These are phyloP conservation scores for Geotrichum histeridarum DNA, from an alignment of 1,139 yeast species.

Conservation along the genomic window DNA sequence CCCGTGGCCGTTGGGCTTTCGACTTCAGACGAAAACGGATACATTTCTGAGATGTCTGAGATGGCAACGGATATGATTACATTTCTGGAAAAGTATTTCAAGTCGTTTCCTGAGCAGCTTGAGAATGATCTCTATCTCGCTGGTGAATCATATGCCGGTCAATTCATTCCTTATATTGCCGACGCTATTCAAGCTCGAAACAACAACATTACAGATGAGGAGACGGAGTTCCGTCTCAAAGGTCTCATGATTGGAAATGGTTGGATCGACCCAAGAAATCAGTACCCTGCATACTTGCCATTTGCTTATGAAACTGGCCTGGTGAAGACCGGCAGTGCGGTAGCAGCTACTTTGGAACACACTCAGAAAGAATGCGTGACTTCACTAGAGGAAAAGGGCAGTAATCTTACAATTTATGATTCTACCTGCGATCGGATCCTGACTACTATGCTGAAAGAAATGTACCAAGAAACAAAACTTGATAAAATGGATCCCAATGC, in stretches of 20 bases:
- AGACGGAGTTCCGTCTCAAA: constrained; percentile 36
- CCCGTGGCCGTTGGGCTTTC: constrained; percentile 95
- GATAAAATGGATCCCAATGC: constrained; percentile 29
- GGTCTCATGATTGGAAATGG: constrained; percentile 87
- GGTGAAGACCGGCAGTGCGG: constrained; percentile 37
- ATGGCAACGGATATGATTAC: constrained; percentile 54
- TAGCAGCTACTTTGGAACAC: constrained; percentile 33
- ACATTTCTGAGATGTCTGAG: constrained; percentile 53
- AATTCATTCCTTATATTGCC: constrained; percentile 86
- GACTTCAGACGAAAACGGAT: constrained; percentile 45
- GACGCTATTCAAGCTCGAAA: constrained; percentile 52
- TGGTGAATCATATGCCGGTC: constrained; percentile 97
- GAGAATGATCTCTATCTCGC: constrained; percentile 68
- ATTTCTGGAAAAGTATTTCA: constrained; percentile 64
- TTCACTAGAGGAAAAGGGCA: constrained; percentile 30
- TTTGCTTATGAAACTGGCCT: constrained; percentile 59
- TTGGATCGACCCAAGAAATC: constrained; percentile 85
- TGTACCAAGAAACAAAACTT: constrained; percentile 21
- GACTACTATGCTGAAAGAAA: constrained; percentile 25
- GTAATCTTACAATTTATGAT: constrained; percentile 26
- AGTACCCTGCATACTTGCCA: constrained; percentile 76
- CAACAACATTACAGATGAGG: constrained; percentile 29
- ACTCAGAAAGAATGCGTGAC: constrained; percentile 33
- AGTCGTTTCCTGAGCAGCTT: constrained; percentile 67
- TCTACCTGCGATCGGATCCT: constrained; percentile 32